Evolutionary conservation across 2,329 filamentous ascomycete genomes (phyloP), one percentile per base, ranked within the genome.

Genomic region (Canariomyces notabilis): DNA sequence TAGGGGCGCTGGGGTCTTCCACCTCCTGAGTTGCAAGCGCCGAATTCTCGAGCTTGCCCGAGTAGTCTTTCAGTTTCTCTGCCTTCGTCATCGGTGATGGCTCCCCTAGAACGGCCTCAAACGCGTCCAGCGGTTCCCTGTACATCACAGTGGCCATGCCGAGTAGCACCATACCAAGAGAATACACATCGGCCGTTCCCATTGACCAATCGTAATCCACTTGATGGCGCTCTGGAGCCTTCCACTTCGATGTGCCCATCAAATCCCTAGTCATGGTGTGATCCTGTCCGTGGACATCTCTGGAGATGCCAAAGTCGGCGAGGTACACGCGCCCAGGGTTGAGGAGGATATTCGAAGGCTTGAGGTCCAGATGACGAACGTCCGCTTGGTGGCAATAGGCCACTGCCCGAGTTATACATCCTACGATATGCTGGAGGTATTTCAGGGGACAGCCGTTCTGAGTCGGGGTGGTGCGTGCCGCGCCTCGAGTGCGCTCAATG

Each of bases 281-380:
- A 8, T 73, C 70, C 19, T 66, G 64, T 34, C 66, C 67, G 39
- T 66, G 67, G 12, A 75, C 69, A 39, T 75, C 71, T 42, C 66
- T 62, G 11, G 73, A 70, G 19, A 75, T 73, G 29, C 71, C 72
- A 59, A 75, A 75, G 54, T 75, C 72, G 18, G 71, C 68, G 12
- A 74, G 61, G 47, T 74, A 74, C 7, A 75, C 71, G 7, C 68
- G 63, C 5, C 67, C 66, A 1, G 70, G 63, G 45, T 65, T 69
- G 6, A 74, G 60, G 2, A 75, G 62, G 41, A 74, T 73, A 42
- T 75, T 74, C 29, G 65, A 66, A 2, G 72, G 72, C 48, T 75
- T 74, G 29, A 75, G 65, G 43, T 75, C 70, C 4, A 71, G 64
- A 51, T 75, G 71, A 18, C 72, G 64, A 11, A 74, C 67, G 15